phyloP scores from a whole-genome alignment of 257 asterid species.

The Phtheirospermum japonicum region DNA sequence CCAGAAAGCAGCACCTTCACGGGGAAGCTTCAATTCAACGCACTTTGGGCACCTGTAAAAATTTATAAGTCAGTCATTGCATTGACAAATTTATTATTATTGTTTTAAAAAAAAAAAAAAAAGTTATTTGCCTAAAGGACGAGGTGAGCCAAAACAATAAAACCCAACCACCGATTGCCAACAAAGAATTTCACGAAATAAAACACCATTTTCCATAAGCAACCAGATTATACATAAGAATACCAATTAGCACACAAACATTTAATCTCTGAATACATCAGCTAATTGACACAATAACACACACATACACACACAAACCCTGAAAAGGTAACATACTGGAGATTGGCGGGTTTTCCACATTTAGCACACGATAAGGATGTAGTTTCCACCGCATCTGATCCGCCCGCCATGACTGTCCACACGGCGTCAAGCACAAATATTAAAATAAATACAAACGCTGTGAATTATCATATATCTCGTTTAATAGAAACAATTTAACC shows the following conservation, averaged over 20 bases:
- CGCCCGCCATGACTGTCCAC: constrained; percentile 49
- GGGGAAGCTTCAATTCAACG: constrained; percentile 87
- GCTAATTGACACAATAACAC: not conserved
- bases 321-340: constrained; percentile 54
- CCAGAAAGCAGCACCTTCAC: constrained; percentile 97
- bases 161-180: no score
- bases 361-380: constrained; percentile 58
- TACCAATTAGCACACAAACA: not conserved
- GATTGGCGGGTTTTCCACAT: constrained; percentile 85
- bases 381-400: constrained; percentile 56
- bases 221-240: constrained; percentile 14
- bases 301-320: not conserved
- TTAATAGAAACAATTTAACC: not conserved
- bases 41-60: constrained; percentile 88
- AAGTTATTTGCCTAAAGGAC: no score
- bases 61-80: constrained; percentile 9
- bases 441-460: not conserved
- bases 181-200: no score
- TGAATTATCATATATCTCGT: constrained; percentile 4
- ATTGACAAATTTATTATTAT: no score
- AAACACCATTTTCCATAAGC: not conserved
- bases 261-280: not conserved
- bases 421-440: constrained; percentile 31
- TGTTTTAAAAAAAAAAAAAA: no score
- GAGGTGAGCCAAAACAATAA: no score